Base-by-base conservation (phyloP, 306 rosid genomes). In the Betula pendula region DNA sequence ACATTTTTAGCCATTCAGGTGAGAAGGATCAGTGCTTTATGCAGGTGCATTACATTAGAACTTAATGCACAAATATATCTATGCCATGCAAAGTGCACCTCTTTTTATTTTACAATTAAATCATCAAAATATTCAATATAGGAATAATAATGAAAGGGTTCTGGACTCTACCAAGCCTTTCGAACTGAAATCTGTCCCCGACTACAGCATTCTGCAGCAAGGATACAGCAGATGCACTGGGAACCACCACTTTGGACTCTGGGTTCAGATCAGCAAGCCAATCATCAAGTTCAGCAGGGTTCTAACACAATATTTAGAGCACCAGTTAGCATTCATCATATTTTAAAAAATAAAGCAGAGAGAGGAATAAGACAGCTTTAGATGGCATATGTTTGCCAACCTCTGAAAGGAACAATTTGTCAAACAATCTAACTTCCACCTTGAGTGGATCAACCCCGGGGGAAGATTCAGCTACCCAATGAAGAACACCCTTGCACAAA, bases 261-360 rank as follows among this genome's bases (percentile, higher is more conserved):
- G 90, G 92, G 77, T 91, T 92, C 77, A 96, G 84, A 83, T 96
- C 91, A 14, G 84, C 89, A 55, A 96, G 98, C 99, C 99, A 96
- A 67, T 96, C 88, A 3, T 91, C 96, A 70, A 96, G 97, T 76
- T 96, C 99, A 31, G 90, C 94, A 29, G 98, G 99, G 84, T 96
- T 96, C 99, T 92, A 83, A 71, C 72, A 40, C 82, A 74, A 31
- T 29, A 50, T 69, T 51, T 31, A 53, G 56, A 51, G 75, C 53
- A 44, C 38, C 68, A 70, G 45, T 55, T 69, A 3, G 49, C 20
- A 45, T n/a, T 75, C 1, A 24, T 67, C 67, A 14, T 15, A 42
- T 59, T 50, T 65, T 17, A 20, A 9, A 17, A 51, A 5, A 44
- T 56, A 19, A 48, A 81, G 67, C 56, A 51, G 19, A 17, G 40